phyloP scores from a whole-genome alignment of 768 basidiomycete genomes.

The Pleurotus pulmonarius region DNA sequence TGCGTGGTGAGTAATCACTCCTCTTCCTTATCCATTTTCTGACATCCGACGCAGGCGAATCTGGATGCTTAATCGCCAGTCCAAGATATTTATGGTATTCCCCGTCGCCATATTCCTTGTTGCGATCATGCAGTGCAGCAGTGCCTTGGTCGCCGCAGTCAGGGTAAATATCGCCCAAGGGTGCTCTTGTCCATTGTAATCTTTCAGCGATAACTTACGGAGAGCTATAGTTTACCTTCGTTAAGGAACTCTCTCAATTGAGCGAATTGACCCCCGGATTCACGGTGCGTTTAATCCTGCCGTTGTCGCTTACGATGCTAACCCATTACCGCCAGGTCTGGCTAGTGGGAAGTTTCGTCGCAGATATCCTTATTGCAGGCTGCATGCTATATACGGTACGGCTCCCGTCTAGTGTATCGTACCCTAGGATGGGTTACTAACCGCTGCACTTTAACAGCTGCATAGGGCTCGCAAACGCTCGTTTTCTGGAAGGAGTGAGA shows the following conservation, averaged over 20 bases:
- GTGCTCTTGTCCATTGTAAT: too few species aligned
- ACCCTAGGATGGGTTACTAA: not conserved
- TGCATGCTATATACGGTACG: conserved; percentile 22
- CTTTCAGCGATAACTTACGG: too few species aligned
- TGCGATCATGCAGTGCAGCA: not conserved
- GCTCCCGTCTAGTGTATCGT: not conserved
- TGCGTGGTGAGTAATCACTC: conserved; percentile 12
- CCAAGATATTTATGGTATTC: conserved; percentile 3
- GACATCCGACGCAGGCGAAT: not conserved
- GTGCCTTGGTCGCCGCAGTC: not conserved
- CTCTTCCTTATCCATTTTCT: too few species aligned
- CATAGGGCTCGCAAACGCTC: conserved; percentile 6
- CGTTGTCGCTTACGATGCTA: too few species aligned
- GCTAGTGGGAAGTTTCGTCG: conserved; percentile 20
- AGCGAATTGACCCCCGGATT: conserved; percentile 7
- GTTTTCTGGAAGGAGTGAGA: conserved; percentile 9
- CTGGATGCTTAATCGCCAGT: not conserved
- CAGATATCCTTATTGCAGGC: conserved; percentile 21
- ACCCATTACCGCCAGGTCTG: conserved; percentile 14
- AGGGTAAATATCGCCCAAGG: not conserved
- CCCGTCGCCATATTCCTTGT: not conserved
- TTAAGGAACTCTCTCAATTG: not conserved
- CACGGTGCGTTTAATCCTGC: not conserved
- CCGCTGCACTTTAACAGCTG: conserved; percentile 6
- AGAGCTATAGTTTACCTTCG: not conserved